Evolutionary conservation across 2,329 filamentous ascomycete species (phyloP).

Genomic region (Hymenoscyphus salicellus): DNA sequence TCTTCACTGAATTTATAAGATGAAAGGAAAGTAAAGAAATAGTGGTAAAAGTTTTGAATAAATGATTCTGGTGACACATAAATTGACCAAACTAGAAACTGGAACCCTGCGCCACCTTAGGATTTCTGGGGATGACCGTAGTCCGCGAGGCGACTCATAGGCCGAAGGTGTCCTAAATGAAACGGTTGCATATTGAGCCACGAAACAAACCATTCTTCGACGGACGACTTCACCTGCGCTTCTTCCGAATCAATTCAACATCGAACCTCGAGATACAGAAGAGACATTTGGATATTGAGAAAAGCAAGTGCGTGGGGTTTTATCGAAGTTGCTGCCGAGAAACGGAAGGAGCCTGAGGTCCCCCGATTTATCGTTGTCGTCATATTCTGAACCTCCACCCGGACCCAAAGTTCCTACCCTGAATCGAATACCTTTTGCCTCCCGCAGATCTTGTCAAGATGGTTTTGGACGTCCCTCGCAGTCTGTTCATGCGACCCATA

Average conservation of each 20-base stretch:
- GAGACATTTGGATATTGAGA: neutral
- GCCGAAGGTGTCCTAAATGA: constrained; percentile 9
- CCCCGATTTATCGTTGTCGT: constrained; percentile 9
- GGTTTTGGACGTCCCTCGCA: constrained; percentile 57
- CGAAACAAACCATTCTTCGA: neutral
- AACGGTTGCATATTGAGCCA: constrained; percentile 11
- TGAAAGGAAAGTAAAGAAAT: neutral
- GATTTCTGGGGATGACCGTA: neutral
- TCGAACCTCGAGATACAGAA: neutral
- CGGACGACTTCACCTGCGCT: neutral
- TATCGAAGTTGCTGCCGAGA: neutral
- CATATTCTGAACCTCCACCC: constrained; percentile 6
- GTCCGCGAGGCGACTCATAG: neutral
- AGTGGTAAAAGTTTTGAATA: neutral
- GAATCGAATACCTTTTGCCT: constrained; percentile 5
- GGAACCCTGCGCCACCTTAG: neutral
- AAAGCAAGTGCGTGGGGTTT: neutral
- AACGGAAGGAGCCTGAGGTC: neutral
- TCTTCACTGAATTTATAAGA: too few species aligned
- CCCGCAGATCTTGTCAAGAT: constrained; percentile 39
- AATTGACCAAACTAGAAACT: neutral
- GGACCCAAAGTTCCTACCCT: constrained; percentile 7
- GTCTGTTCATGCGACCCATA: constrained; percentile 61
- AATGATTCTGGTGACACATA: neutral
- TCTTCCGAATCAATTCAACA: neutral